phyloP scores from a whole-genome alignment of 768 basidiomycete genomes.

The Gelatoporia subvermispora region DNA sequence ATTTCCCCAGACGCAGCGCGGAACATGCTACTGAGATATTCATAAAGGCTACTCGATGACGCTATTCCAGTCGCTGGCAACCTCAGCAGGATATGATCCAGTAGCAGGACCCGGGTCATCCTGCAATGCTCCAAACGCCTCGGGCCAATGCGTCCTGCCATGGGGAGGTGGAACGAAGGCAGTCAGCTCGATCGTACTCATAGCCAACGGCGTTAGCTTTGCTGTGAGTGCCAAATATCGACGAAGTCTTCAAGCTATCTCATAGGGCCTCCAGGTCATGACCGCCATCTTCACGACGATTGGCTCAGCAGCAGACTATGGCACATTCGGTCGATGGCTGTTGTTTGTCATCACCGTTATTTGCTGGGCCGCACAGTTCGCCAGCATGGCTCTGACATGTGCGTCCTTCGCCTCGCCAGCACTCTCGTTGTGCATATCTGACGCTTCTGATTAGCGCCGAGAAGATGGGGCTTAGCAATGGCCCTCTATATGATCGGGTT shows the following conservation, averaged over 20 bases:
- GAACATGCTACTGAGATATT: not conserved
- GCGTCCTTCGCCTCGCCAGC: slow-evolving; percentile 16
- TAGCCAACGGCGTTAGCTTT: slow-evolving; percentile 74
- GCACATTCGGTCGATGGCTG: slow-evolving; percentile 73
- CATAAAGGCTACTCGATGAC: slow-evolving; percentile 56
- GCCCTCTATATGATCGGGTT: slow-evolving; percentile 75
- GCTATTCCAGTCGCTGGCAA: slow-evolving; percentile 67
- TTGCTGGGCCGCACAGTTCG: slow-evolving; percentile 80
- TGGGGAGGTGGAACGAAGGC: slow-evolving; percentile 72
- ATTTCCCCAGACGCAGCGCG: not conserved
- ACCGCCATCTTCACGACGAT: slow-evolving; percentile 79
- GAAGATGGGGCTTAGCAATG: slow-evolving; percentile 74
- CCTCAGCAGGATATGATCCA: slow-evolving; percentile 72
- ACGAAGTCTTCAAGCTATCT: not conserved
- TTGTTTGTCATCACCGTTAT: slow-evolving; percentile 65
- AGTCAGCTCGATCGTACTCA: slow-evolving; percentile 70
- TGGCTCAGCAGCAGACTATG: slow-evolving; percentile 64
- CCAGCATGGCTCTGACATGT: slow-evolving; percentile 71
- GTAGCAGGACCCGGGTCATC: slow-evolving; percentile 64
- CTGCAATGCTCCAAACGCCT: slow-evolving; percentile 50
- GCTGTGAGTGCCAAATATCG: slow-evolving; percentile 40
- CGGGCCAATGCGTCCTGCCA: slow-evolving; percentile 73
- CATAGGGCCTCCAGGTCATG: slow-evolving; percentile 50
- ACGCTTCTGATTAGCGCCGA: slow-evolving; percentile 39
- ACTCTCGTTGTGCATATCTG: not conserved